These are phyloP conservation scores for Coprinellus micaceus DNA, from an alignment of 768 basidiomycete genomes.

Conservation along the genomic window DNA sequence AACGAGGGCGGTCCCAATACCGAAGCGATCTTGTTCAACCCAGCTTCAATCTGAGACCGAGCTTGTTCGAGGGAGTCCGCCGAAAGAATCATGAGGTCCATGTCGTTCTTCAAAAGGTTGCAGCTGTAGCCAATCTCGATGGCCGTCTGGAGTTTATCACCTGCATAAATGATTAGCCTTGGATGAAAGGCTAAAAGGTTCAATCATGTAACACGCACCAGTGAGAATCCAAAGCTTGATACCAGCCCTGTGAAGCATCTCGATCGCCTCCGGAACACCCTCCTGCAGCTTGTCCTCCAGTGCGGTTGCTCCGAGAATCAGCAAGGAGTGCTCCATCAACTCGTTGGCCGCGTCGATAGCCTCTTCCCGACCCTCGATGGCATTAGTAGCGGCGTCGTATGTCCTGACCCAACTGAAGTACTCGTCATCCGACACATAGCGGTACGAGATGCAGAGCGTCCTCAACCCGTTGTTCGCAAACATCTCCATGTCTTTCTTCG, in stretches of 20 bases:
- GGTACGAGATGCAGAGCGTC: conserved; percentile 86
- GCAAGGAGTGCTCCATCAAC: conserved; percentile 73
- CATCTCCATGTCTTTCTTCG: conserved; percentile 82
- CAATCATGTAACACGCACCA: conserved; percentile 40
- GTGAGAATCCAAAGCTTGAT: conserved; percentile 99
- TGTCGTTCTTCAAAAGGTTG: conserved; percentile 88
- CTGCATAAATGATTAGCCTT: conserved; percentile 29
- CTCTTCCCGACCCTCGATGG: conserved; percentile 80
- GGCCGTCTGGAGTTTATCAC: conserved; percentile 96
- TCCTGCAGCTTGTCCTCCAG: conserved; percentile 96
- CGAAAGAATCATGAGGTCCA: conserved; percentile 97
- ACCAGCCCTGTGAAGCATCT: conserved; percentile 84
- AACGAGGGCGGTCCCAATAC: conserved; percentile 71
- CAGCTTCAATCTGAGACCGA: conserved; percentile 84
- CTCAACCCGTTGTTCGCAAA: conserved; percentile 92
- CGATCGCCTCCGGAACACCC: conserved; percentile 95
- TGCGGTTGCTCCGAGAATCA: conserved; percentile 92
- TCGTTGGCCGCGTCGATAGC: conserved; percentile 88
- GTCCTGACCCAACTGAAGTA: conserved; percentile 74
- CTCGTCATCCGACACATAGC: conserved; percentile 77
- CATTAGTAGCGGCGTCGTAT: conserved; percentile 79
- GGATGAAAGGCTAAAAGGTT: neutral
- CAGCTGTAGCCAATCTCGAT: conserved; percentile 98
- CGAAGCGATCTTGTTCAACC: conserved; percentile 91
- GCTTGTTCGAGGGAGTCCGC: conserved; percentile 74